A percentile compares a stretch with the other conserved stretches of the same genome.
phyloP scores from a whole-genome alignment of 768 basidiomycete species.

The Leccinum ochraceum region DNA sequence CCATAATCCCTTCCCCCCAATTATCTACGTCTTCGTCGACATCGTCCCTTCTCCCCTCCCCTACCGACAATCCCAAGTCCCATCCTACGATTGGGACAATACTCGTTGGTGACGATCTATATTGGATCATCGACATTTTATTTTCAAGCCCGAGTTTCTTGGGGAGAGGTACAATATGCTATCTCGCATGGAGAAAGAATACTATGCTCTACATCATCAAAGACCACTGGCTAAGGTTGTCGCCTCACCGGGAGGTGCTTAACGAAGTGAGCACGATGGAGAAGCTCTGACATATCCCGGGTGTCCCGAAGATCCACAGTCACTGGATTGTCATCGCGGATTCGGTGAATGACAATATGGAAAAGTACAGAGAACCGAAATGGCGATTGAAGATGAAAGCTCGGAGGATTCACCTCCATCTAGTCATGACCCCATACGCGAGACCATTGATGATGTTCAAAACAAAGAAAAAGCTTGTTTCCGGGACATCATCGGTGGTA shows the following conservation, averaged over 20 bases:
- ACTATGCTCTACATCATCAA: not conserved
- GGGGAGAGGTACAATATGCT: not conserved
- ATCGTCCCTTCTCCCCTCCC: too few species aligned
- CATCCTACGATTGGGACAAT: not conserved
- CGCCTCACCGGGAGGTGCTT: not conserved
- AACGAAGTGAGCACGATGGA: not conserved
- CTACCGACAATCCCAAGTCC: not conserved
- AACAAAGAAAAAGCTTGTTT: not conserved
- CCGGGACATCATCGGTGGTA: not conserved
- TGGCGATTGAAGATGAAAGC: not conserved
- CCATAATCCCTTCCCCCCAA: not conserved
- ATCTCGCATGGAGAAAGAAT: not conserved
- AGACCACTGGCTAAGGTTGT: not conserved
- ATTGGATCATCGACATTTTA: not conserved
- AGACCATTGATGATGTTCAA: not conserved
- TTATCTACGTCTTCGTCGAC: too few species aligned
- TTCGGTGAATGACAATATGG: not conserved
- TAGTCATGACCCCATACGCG: not conserved
- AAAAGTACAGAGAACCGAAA: not conserved
- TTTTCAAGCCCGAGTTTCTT: not conserved
- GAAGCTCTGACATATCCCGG: not conserved
- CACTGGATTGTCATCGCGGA: not conserved
- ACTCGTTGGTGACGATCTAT: not conserved
- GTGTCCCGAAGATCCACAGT: not conserved
- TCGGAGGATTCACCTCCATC: not conserved